A percentile compares a stretch with the other conserved stretches of the same genome.
phyloP scores from a whole-genome alignment of 2,329 filamentous ascomycete genomes.

The Colletotrichum sidae region DNA sequence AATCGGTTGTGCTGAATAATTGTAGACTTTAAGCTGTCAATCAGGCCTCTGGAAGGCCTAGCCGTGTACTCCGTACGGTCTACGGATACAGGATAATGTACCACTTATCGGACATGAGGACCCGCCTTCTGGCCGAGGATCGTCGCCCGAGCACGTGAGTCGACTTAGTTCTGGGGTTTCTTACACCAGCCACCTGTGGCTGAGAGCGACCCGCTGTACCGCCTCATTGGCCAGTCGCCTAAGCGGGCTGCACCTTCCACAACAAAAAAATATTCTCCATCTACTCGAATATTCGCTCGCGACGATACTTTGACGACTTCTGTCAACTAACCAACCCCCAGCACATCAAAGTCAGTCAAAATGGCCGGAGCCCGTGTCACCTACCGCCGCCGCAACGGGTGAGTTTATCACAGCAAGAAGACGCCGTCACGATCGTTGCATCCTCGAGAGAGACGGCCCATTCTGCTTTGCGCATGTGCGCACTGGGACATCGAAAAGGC shows the following conservation, averaged over 20 bases:
- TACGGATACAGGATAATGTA: too few relatives aligned
- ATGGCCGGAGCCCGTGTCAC: conserved; percentile 71
- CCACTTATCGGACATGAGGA: too few relatives aligned
- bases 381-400: conserved; percentile 85
- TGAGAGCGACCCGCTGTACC: neutral
- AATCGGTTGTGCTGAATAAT: too few relatives aligned
- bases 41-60: too few relatives aligned
- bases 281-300: conserved; percentile 7
- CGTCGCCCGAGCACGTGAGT: conserved; percentile 27
- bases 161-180: conserved; percentile 18
- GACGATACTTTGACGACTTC: neutral
- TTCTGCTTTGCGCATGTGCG: neutral
- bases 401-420: conserved; percentile 55
- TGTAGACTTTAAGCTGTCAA: too few relatives aligned
- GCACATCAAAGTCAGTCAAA: conserved; percentile 56
- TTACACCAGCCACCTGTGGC: conserved; percentile 22
- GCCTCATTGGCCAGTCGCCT: conserved; percentile 49
- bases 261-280: conserved; percentile 15
- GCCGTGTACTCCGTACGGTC: too few relatives aligned
- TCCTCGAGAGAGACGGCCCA: conserved; percentile 13
- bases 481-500: conserved; percentile 31
- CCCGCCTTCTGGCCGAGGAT: neutral
- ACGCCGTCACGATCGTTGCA: neutral
- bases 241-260: conserved; percentile 45
- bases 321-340: conserved; percentile 47